A percentile compares a stretch with the other conserved stretches of the same genome.
Conservation (phyloP, 2,329 filamentous ascomycete species). For the Huntiella abstrusa region DNA sequence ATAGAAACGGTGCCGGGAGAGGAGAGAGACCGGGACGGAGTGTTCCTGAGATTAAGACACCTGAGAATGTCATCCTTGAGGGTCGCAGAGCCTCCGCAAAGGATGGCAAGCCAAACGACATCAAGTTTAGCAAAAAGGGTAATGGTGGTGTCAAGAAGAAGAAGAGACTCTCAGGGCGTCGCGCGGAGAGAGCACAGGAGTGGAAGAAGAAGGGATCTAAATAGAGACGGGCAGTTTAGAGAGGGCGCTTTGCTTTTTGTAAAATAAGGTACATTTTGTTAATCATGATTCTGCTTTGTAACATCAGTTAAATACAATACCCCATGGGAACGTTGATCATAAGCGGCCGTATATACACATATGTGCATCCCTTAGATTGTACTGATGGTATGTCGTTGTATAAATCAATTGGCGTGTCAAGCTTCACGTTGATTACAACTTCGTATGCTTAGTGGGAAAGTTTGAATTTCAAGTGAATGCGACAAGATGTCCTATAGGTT, state of each 20-base stretch:
- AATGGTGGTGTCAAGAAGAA: constrained; percentile 22
- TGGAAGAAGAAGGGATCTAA: constrained; percentile 25
- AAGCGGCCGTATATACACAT: no score
- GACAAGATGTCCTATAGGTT: no score
- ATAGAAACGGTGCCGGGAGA: constrained; percentile 11
- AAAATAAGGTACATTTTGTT: no score
- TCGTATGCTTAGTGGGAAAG: no score
- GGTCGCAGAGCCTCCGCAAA: constrained; percentile 53
- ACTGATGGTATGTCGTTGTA: no score
- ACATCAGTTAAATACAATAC: no score
- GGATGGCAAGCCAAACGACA: constrained; percentile 43
- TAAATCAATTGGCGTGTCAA: no score
- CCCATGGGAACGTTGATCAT: no score
- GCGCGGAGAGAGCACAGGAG: constrained; percentile 22
- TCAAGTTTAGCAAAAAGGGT: constrained; percentile 38
- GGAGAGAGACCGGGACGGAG: constrained; percentile 11
- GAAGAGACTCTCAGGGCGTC: constrained; percentile 21
- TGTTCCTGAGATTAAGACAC: constrained; percentile 28
- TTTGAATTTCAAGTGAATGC: no score
- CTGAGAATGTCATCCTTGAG: constrained; percentile 62
- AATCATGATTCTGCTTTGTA: no score
- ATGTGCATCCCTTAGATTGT: no score
- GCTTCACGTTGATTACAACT: no score
- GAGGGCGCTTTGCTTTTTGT: neutral
- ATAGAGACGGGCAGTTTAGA: neutral